A percentile compares a stretch with the other conserved stretches of the same genome.
These are phyloP conservation scores for Fonsecaea multimorphosa DNA, from an alignment of 2,329 filamentous ascomycete species.

Conservation along the genomic window DNA sequence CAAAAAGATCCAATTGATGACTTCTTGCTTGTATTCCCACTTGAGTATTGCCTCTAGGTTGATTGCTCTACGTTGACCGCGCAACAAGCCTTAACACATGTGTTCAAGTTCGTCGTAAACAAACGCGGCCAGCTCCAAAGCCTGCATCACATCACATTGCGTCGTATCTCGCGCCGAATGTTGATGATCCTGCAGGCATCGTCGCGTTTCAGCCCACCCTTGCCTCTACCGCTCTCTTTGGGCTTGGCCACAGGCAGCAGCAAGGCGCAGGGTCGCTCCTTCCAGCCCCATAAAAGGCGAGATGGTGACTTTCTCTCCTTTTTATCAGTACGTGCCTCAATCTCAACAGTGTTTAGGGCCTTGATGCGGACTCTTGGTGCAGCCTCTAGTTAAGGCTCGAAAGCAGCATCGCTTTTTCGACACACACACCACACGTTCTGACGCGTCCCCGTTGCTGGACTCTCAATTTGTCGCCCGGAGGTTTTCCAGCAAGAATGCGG, in stretches of 20 bases:
- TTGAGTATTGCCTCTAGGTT: background rate
- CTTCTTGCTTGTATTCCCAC: background rate
- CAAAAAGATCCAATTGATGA: slow-evolving; percentile 12
- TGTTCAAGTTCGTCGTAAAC: background rate
- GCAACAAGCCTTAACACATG: background rate
- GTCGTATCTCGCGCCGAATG: background rate
- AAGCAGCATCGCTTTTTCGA: background rate
- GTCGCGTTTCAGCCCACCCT: background rate
- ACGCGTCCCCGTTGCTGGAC: background rate
- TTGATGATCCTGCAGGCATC: background rate
- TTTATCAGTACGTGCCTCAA: background rate
- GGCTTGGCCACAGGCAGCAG: slow-evolving; percentile 33
- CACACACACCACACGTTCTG: background rate
- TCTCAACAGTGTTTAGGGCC: background rate
- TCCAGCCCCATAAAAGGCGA: slow-evolving; percentile 15
- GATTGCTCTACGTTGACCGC: background rate
- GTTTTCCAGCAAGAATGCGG: background rate
- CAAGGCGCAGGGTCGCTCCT: slow-evolving; percentile 23
- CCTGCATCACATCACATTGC: background rate
- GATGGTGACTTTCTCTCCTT: background rate
- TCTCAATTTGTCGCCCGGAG: slow-evolving; percentile 3
- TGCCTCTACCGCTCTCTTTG: slow-evolving; percentile 5
- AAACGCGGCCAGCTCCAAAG: background rate
- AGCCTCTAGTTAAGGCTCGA: background rate
- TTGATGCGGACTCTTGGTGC: background rate